Base-by-base conservation (phyloP, 2,329 filamentous ascomycete species). In the Coniochaeta sp. region DNA sequence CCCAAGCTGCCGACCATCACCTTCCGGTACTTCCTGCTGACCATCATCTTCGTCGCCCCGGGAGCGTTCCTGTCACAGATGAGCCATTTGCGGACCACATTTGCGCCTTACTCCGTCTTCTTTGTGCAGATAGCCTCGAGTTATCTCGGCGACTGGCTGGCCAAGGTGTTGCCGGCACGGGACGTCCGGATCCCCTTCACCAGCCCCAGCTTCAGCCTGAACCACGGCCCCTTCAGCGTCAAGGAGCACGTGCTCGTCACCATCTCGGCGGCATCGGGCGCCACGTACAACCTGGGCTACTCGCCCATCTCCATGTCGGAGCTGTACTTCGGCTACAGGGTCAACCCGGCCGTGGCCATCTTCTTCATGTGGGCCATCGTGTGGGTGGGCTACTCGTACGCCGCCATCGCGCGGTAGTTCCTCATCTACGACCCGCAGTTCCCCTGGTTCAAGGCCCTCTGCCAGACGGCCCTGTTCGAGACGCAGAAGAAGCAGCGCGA, bases 121-220 rank as follows among this genome's bases (percentile, higher is more conserved):
- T 83, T 84, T 54, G 79, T 83, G 28, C 77, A 81, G 57, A 78
- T 82, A 48, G 77, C 77, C 0, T 77, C 72, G 46, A 78, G 79
- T 57, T 81, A 81, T 52, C 69, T 73, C 10, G 78, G 78, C 1
- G 66, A 72, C 28, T 78, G 77, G 64, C 68, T 81, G 2, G 78
- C 78, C 1, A 71, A 71, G 49, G 61, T 74, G 1, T 63, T 82
- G 1, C 79, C 79, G 1, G 64, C 68, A 1, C 75, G 72, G 66
- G 66, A 66, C 6, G 58, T 81, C 46, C 65, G 65, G 3, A 52
- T 80, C 3, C 78, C 78, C 0, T 69, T 76, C 18, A 76, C 72
- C 0, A 65, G 61, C 20, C 73, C 67, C 59, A 67, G 68, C 9
- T 81, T 81, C 61, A 79, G 65, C 78, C 58, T 71, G 28, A 72